phyloP scores from a whole-genome alignment of 129 eudicot species.

The Escallonia rubra region DNA sequence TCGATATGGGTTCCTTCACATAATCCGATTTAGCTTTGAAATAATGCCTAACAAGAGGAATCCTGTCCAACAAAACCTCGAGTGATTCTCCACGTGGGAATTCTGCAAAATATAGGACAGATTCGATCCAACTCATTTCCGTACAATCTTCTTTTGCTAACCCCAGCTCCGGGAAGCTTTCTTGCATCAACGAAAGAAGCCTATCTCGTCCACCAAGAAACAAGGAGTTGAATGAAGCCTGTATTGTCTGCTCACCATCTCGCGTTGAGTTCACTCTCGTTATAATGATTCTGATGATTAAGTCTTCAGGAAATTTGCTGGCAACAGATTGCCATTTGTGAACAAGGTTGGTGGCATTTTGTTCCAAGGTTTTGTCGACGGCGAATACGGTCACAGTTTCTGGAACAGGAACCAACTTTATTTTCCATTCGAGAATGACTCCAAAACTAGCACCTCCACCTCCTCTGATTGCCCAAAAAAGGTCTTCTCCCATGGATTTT shows the following conservation, averaged over 20 bases:
- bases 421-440: constrained; percentile 21
- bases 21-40: constrained; percentile 45
- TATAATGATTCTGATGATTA: constrained; percentile 22
- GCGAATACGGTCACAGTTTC: constrained; percentile 22
- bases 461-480: constrained; percentile 39
- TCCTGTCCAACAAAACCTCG: constrained; percentile 18
- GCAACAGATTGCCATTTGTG: constrained; percentile 15
- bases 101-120: constrained; percentile 21
- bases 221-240: constrained; percentile 20
- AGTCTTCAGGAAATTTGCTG: constrained; percentile 16
- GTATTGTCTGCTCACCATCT: background rate
- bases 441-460: constrained; percentile 41
- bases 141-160: constrained; percentile 16
- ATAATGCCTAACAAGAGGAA: constrained; percentile 18
- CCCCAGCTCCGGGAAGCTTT: constrained; percentile 28
- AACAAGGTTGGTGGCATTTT: constrained; percentile 24
- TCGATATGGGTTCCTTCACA: constrained; percentile 28
- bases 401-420: constrained; percentile 27
- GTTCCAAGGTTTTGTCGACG: constrained; percentile 15
- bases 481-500: constrained; percentile 33
- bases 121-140: constrained; percentile 28
- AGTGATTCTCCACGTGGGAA: constrained; percentile 13
- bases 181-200: constrained; percentile 16
- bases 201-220: constrained; percentile 29
- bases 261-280: constrained; percentile 13